Base-by-base conservation (phyloP, 768 basidiomycete genomes). In the Rhodotorula sphaerocarpa region DNA sequence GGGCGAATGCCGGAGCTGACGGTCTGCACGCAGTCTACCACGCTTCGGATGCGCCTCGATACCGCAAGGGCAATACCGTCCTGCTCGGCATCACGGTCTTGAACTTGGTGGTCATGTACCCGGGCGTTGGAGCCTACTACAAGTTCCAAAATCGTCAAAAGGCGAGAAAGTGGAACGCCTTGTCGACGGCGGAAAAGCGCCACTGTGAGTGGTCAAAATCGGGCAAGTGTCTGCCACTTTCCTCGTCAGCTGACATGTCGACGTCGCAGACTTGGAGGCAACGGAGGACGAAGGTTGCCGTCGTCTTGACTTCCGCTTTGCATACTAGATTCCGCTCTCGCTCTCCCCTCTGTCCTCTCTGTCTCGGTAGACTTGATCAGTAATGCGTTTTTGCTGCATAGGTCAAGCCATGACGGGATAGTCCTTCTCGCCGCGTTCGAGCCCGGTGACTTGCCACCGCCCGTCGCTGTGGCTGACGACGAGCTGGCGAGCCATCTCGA, bases 201-300 rank as follows among this genome's bases (percentile, higher is more conserved):
- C 44, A 72, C 3, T 71, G 65, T 70, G 27, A 45, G 68, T 21
- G 31, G 16, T 9, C 16, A 16, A 9, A 10, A 16, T 16, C 36
- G 36, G 10, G 36, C 10, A 39, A 9, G 36, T 10, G 16, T 16
- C 9, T 39, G 36, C 36, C 10, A 39, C n/a, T 30, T 25, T 23
- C 31, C n/a, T 12, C 34, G n/a, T 42, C n/a, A n/a, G 36, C n/a
- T 44, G 36, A 20, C 46, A 2, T 6, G 23, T 0, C 11, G 1
- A 21, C 41, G 10, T 20, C 48, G 50, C 56, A 51, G 75, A 77
- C 55, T 66, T 77, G 23, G 55, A 51, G 11, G 75, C 72, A 15
- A 76, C 76, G 4, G 70, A 43, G n/a, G 74, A 77, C 42, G 69
- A 72, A 45, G 75, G 74, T 1, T 73, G 71, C 50, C 66, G 70